Evolutionary conservation across 2,329 filamentous ascomycete species (phyloP).

Genomic region (Talaromyces albobiverticillius): DNA sequence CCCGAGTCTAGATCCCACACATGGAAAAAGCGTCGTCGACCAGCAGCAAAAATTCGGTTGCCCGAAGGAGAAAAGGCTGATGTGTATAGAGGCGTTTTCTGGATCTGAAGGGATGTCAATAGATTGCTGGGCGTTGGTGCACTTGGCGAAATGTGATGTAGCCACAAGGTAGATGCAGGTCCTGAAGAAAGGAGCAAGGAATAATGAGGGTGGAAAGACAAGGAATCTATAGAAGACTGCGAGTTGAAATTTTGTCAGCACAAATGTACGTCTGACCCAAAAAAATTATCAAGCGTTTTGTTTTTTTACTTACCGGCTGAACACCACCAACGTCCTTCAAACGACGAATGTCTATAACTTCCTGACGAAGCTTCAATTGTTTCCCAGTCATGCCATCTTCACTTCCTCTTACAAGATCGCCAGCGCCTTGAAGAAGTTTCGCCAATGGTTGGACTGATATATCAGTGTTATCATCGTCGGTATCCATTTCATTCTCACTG

Average conservation of each 20-base stretch:
- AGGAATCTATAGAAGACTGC: slow-evolving; percentile 70
- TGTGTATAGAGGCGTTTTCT: slow-evolving; percentile 76
- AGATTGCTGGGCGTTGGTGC: slow-evolving; percentile 81
- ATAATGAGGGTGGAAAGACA: slow-evolving; percentile 85
- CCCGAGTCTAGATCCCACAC: slow-evolving; percentile 86
- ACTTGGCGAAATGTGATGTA: slow-evolving; percentile 81
- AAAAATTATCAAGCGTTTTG: not conserved
- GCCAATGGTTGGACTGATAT: slow-evolving; percentile 70
- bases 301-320: slow-evolving; percentile 57
- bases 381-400: slow-evolving; percentile 51
- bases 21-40: slow-evolving; percentile 87
- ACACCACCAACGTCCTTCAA: slow-evolving; percentile 78
- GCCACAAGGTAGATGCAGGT: slow-evolving; percentile 75
- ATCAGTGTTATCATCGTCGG: slow-evolving; percentile 55
- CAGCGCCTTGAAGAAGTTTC: slow-evolving; percentile 71
- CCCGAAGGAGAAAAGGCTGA: slow-evolving; percentile 75
- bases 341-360: slow-evolving; percentile 86
- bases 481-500: slow-evolving; percentile 50
- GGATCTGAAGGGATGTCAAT: slow-evolving; percentile 84
- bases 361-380: slow-evolving; percentile 73
- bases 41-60: slow-evolving; percentile 81
- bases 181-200: slow-evolving; percentile 89
- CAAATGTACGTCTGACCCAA: too few species aligned
- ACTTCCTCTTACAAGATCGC: slow-evolving; percentile 57
- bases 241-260: not conserved